Base-by-base conservation (phyloP, 768 basidiomycete genomes). In the Tephrocybe sp. region DNA sequence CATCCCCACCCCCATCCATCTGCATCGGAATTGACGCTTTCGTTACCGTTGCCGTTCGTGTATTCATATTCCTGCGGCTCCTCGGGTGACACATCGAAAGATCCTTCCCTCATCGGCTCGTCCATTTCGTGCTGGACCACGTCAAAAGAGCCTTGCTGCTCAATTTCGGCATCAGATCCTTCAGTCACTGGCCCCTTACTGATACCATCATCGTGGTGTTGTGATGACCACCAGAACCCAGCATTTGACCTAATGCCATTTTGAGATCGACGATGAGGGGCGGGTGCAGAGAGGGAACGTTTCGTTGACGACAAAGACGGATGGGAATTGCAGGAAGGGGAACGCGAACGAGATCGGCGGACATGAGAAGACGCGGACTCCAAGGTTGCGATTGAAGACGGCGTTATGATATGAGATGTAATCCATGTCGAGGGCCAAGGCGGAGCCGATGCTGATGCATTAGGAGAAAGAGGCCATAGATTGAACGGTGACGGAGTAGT, bases 221-320 rank as follows among this genome's bases (percentile, higher is more conserved):
- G 38, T 18, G 49, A 36, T 0, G 23, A 21, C 51, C 56, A 60
- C 59, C 59, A 60, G 9, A 51, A 60, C 15, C 47, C 53, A 3
- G 15, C 34, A 36, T 36, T 14, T 55, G 44, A 1, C 51, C 46
- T 25, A 28, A 39, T 23, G 10, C 17, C 28, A 3, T 15, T 18
- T 4, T 17, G 34, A 18, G 20, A 21, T 4, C 51, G 36, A 17
- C 53, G 44, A 15, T 54, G 34, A 0, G 64, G 53, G 1, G 73
- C 77, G 3, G 80, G 80, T 7, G 77, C 79, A 32, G 85, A 86
- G 3, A 79, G 69, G 10, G 83, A 81, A 46, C 86, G 83, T 64
- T 76, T 84, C 71, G 79, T 83, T 81, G 85, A 80, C 15, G 34
- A 36, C 4, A 14, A 4, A 17, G 7, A 4, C 5, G 18, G 18